These are phyloP conservation scores for Dendrobium huoshanense DNA, from an alignment of 106 monocot species.

Conservation along the genomic window DNA sequence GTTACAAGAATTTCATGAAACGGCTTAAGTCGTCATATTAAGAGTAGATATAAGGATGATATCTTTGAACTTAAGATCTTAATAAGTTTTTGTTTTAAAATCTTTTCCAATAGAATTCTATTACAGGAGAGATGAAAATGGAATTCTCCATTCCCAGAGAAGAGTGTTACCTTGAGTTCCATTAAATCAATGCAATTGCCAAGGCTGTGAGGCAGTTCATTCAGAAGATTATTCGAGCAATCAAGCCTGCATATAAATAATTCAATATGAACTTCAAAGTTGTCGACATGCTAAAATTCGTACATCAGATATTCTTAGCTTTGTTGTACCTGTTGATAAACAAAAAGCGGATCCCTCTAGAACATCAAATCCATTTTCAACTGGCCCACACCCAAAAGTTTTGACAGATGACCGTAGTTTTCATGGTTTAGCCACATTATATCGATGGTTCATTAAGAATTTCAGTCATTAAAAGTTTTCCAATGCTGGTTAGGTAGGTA, in stretches of 20 bases:
- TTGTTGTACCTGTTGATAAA: no score
- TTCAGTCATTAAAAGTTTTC: background rate
- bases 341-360: no score
- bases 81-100: background rate
- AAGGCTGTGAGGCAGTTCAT: constrained; percentile 68
- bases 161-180: constrained; percentile 67
- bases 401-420: no score
- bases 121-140: background rate
- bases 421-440: no score
- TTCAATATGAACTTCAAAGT: background rate
- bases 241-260: constrained; percentile 59
- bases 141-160: background rate
- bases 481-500: background rate
- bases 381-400: no score
- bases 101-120: background rate
- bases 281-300: background rate
- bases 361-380: no score
- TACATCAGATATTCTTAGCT: background rate
- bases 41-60: background rate
- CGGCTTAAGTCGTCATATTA: background rate
- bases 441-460: no score
- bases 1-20: background rate
- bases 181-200: constrained; percentile 63
- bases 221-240: constrained; percentile 79
- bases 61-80: background rate